Conservation (phyloP, 2,329 filamentous ascomycete species). For the Penicillium sp. region DNA sequence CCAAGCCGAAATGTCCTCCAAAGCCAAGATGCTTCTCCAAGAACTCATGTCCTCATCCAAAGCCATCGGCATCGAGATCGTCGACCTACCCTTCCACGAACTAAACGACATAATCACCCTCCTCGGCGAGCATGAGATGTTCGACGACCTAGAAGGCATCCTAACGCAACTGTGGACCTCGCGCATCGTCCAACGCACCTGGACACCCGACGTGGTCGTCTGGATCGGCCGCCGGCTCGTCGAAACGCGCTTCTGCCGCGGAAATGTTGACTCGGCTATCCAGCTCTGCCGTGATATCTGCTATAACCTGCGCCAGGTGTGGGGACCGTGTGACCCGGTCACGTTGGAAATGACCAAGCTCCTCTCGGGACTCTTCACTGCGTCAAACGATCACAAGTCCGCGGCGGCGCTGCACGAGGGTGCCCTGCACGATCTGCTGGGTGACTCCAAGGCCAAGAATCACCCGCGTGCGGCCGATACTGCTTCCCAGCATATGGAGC, state of each 20-base stretch:
- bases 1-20: conserved; percentile 32
- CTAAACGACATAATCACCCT: conserved; percentile 41
- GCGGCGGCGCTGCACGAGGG: conserved; percentile 35
- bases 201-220: conserved; percentile 50
- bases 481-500: conserved; percentile 33
- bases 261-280: conserved; percentile 46
- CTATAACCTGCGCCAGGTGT: conserved; percentile 58
- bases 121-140: conserved; percentile 41
- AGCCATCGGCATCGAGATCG: conserved; percentile 34
- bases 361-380: conserved; percentile 53
- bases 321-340: conserved; percentile 50
- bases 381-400: conserved; percentile 33
- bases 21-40: conserved; percentile 37
- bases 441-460: conserved; percentile 24
- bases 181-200: conserved; percentile 48
- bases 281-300: conserved; percentile 56
- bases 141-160: conserved; percentile 41
- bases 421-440: conserved; percentile 31
- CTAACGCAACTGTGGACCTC: conserved; percentile 51
- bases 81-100: conserved; percentile 37
- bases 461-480: conserved; percentile 25
- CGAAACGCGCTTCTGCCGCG: conserved; percentile 54
- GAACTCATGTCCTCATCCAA: conserved; percentile 35
- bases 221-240: conserved; percentile 57
- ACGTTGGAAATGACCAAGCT: conserved; percentile 54